Percentiles rank a stretch among this genome's conserved stretches.
These are phyloP conservation scores for Domatiomyces catenatus DNA, from an alignment of 2,329 filamentous ascomycete species.

Conservation along the genomic window DNA sequence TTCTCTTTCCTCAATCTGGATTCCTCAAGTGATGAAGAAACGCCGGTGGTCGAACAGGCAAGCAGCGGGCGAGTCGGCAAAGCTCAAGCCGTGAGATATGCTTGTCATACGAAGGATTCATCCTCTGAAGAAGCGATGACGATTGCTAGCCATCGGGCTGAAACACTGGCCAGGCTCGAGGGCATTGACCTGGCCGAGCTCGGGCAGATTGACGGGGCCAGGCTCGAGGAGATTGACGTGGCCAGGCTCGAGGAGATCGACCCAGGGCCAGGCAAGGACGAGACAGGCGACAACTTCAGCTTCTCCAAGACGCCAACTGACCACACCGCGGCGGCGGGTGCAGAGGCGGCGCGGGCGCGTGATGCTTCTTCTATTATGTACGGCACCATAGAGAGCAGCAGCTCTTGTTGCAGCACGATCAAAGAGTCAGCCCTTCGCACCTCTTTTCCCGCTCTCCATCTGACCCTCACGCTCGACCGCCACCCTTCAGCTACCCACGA, in stretches of 20 bases:
- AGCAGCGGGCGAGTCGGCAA: slow-evolving; percentile 15
- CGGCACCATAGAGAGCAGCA: background rate
- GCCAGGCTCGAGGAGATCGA: background rate
- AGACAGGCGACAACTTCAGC: background rate
- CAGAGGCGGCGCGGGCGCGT: background rate
- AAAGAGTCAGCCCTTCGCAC: background rate
- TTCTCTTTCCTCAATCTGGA: slow-evolving; percentile 9
- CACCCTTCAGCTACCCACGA: slow-evolving; percentile 4
- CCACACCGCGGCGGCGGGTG: background rate
- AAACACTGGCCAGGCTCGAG: background rate
- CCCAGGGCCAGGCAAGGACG: background rate
- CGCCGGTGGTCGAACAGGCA: slow-evolving; percentile 13
- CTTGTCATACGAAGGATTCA: background rate
- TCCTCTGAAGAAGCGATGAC: too few species aligned
- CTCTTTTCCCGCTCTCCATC: background rate
- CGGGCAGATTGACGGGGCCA: too few species aligned
- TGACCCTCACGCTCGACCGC: slow-evolving; percentile 8
- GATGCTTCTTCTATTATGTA: too few species aligned
- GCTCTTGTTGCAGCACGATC: background rate
- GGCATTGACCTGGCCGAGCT: too few species aligned
- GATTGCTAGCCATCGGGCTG: background rate
- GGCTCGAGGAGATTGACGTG: background rate
- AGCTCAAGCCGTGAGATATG: slow-evolving; percentile 13
- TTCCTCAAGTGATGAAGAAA: slow-evolving; percentile 8
- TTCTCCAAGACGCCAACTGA: background rate